Percentiles rank a stretch among this genome's conserved stretches.
phyloP scores from a whole-genome alignment of 345 rosid species.

The Dipteronia sinensis region DNA sequence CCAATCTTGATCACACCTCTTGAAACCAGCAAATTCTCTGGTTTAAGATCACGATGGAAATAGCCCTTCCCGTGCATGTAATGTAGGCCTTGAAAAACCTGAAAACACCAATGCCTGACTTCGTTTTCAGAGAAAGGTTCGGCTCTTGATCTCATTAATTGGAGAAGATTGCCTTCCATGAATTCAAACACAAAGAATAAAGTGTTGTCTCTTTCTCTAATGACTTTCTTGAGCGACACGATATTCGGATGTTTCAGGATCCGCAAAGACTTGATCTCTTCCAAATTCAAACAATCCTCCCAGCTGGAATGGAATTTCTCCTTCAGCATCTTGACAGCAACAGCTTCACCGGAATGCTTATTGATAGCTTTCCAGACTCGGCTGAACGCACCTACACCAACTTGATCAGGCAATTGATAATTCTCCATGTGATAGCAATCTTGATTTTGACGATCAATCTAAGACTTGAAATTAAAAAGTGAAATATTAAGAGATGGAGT shows the following conservation, averaged over 20 bases:
- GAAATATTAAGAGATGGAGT: too few species aligned
- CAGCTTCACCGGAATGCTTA: not conserved
- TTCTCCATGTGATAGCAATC: not conserved
- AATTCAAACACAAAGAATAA: conserved; percentile 49
- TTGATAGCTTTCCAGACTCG: not conserved
- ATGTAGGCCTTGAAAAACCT: conserved; percentile 47
- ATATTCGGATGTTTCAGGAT: conserved; percentile 47
- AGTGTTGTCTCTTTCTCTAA: conserved; percentile 27
- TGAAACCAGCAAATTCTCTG: conserved; percentile 43
- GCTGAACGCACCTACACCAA: not conserved
- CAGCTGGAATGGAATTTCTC: too few species aligned
- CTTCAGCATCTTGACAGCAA: not conserved
- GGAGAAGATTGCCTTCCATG: conserved; percentile 49
- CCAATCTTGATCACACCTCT: conserved; percentile 34
- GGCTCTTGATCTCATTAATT: conserved; percentile 37
- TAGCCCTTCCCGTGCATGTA: conserved; percentile 47
- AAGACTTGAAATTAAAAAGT: not conserved
- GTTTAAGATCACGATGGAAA: conserved; percentile 58
- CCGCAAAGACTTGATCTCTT: conserved; percentile 37
- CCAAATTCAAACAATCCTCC: too few species aligned
- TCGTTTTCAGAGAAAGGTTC: too few species aligned
- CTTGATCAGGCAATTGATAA: not conserved
- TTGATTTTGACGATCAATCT: not conserved
- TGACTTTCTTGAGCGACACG: conserved; percentile 49
- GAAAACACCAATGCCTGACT: conserved; percentile 47